These are phyloP conservation scores for Suhomyces bribrorum DNA, from an alignment of 1,139 yeast species.

Conservation along the genomic window DNA sequence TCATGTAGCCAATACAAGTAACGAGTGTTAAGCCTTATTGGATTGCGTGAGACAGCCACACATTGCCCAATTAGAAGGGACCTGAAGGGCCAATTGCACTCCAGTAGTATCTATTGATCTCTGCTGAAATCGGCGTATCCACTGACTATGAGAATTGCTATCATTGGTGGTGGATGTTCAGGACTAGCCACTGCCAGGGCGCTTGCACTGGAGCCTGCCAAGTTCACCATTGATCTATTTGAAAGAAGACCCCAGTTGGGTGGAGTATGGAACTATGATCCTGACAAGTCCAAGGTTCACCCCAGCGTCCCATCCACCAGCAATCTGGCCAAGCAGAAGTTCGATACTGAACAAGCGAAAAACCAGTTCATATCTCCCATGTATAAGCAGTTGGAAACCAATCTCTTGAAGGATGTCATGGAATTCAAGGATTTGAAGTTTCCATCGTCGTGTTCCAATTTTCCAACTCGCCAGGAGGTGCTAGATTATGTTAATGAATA, in stretches of 20 bases:
- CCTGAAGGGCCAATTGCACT: no score
- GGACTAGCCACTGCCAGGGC: conserved; percentile 54
- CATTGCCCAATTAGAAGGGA: no score
- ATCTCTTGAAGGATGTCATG: conserved; percentile 45
- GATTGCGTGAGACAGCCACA: no score
- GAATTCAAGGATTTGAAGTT: conserved; percentile 39
- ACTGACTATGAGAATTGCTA: conserved; percentile 32
- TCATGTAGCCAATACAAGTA: no score
- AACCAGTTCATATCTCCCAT: conserved; percentile 41
- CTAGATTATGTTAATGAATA: conserved; percentile 37
- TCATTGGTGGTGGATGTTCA: conserved; percentile 55
- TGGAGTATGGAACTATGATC: conserved; percentile 51
- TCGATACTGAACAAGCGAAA: neutral
- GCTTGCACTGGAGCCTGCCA: conserved; percentile 39
- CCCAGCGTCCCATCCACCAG: conserved; percentile 28
- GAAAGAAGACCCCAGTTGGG: conserved; percentile 47
- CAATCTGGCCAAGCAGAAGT: neutral
- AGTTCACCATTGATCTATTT: conserved; percentile 39
- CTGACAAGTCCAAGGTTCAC: conserved; percentile 23
- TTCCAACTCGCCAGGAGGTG: conserved; percentile 43
- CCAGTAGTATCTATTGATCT: no score
- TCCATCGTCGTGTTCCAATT: conserved; percentile 30
- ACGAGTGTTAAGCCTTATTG: no score
- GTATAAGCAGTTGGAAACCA: conserved; percentile 51
- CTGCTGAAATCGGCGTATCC: no score